These are phyloP conservation scores for Talaromyces sp. DNA, from an alignment of 2,329 filamentous ascomycete species.

Conservation along the genomic window DNA sequence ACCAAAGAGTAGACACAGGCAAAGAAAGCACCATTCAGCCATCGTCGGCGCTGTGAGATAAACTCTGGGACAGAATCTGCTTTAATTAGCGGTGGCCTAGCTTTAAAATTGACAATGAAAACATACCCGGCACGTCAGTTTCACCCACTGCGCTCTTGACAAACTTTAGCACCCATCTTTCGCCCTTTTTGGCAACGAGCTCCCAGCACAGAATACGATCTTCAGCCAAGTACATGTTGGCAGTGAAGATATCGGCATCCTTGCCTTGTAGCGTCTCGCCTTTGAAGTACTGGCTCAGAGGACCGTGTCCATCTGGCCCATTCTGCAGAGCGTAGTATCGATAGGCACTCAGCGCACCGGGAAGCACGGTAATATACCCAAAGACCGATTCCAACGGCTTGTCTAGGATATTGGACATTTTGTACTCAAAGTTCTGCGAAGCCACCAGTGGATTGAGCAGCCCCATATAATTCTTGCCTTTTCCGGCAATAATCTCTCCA, in stretches of 20 bases:
- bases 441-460: conserved; percentile 91
- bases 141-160: conserved; percentile 95
- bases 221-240: conserved; percentile 98
- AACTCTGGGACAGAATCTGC: conserved; percentile 89
- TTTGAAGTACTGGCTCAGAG: conserved; percentile 97
- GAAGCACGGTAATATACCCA: conserved; percentile 94
- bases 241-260: conserved; percentile 93
- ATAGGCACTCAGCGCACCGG: conserved; percentile 90
- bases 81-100: conserved; percentile 27
- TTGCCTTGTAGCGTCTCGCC: conserved; percentile 94
- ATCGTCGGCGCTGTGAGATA: conserved; percentile 89
- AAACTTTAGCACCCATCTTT: conserved; percentile 96
- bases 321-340: conserved; percentile 95
- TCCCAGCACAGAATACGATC: conserved; percentile 99
- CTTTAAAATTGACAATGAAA: background rate
- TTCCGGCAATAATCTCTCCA: conserved; percentile 96
- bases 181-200: conserved; percentile 86
- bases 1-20: conserved; percentile 95
- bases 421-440: conserved; percentile 98
- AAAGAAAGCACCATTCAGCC: conserved; percentile 98
- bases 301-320: conserved; percentile 89
- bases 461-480: conserved; percentile 71
- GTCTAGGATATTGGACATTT: conserved; percentile 98
- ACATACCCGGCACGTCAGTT: conserved; percentile 85
- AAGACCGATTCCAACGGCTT: conserved; percentile 97